These are phyloP conservation scores for Isabelozyma pseudorhagii DNA, from an alignment of 805 yeast genomes.

Conservation along the genomic window DNA sequence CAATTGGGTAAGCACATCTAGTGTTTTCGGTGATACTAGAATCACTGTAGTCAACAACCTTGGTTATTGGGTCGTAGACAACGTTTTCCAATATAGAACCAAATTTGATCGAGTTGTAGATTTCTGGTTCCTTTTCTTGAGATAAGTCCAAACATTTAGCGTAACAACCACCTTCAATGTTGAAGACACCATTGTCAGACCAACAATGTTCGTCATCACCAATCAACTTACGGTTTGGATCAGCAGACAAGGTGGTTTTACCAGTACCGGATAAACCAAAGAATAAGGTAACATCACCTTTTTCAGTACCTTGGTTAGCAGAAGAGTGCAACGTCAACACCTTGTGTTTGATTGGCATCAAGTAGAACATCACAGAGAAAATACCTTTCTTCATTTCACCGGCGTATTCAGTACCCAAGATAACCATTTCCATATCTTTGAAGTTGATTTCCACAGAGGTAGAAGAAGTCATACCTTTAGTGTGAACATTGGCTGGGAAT, in stretches of 20 bases:
- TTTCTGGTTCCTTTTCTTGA: constrained; percentile 95
- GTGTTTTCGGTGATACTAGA: constrained; percentile 91
- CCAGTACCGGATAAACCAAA: constrained; percentile 98
- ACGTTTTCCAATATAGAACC: constrained; percentile 95
- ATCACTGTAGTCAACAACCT: constrained; percentile 83
- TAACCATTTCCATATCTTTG: constrained; percentile 98
- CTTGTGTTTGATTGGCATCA: constrained; percentile 92
- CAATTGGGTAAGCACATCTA: constrained; percentile 98
- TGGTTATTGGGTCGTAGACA: constrained; percentile 72
- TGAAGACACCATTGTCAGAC: constrained; percentile 97
- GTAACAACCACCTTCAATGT: constrained; percentile 99
- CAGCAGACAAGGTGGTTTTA: constrained; percentile 95
- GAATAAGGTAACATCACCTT: constrained; percentile 89
- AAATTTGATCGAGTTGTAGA: constrained; percentile 88
- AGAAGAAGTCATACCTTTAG: constrained; percentile 95
- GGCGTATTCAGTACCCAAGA: constrained; percentile 97
- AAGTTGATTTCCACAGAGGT: constrained; percentile 96
- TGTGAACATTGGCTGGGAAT: constrained; percentile 95
- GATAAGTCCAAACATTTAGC: constrained; percentile 92
- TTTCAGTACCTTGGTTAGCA: constrained; percentile 80
- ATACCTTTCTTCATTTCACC: constrained; percentile 99
- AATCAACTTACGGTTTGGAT: constrained; percentile 86
- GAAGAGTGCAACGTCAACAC: constrained; percentile 94
- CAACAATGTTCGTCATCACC: constrained; percentile 99
- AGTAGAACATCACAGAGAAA: constrained; percentile 97